These are phyloP conservation scores for Geotrichum carabidarum DNA, from an alignment of 1,139 yeast genomes.

Conservation along the genomic window DNA sequence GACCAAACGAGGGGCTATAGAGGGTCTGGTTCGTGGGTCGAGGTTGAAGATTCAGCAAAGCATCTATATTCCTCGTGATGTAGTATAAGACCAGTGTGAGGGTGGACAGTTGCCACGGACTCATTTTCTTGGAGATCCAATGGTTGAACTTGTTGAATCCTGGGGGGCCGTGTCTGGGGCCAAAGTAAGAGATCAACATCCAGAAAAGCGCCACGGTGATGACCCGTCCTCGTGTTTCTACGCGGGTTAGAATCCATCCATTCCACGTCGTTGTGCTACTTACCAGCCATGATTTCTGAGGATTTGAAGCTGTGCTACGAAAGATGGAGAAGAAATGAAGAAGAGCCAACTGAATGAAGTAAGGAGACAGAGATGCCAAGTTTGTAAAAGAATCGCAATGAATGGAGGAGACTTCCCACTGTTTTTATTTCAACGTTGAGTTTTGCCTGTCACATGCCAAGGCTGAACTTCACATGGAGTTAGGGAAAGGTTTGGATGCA, in stretches of 20 bases:
- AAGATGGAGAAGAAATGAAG: not conserved
- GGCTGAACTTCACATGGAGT: too few relatives aligned
- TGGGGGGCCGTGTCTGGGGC: slow-evolving; percentile 24
- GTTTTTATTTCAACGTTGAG: too few relatives aligned
- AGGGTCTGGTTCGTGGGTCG: slow-evolving; percentile 20
- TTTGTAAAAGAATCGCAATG: not conserved
- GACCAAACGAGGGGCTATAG: slow-evolving; percentile 21
- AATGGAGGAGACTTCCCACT: too few relatives aligned
- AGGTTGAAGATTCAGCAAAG: slow-evolving; percentile 21
- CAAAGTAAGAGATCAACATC: slow-evolving; percentile 21
- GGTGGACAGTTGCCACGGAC: slow-evolving; percentile 24
- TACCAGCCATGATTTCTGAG: slow-evolving; percentile 4
- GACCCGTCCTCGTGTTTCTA: slow-evolving; percentile 20
- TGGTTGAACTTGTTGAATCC: slow-evolving; percentile 19
- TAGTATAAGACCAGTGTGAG: slow-evolving; percentile 23
- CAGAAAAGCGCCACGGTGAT: slow-evolving; percentile 20
- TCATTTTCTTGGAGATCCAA: slow-evolving; percentile 18
- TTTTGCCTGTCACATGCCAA: too few relatives aligned
- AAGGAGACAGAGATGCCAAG: not conserved
- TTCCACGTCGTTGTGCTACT: not conserved
- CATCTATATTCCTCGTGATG: slow-evolving; percentile 22
- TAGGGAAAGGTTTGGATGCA: too few relatives aligned
- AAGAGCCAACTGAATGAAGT: not conserved
- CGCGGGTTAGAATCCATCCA: not conserved
- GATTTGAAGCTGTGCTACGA: not conserved